Conservation (phyloP, 345 rosid genomes). For the Geranium rotundifolium region DNA sequence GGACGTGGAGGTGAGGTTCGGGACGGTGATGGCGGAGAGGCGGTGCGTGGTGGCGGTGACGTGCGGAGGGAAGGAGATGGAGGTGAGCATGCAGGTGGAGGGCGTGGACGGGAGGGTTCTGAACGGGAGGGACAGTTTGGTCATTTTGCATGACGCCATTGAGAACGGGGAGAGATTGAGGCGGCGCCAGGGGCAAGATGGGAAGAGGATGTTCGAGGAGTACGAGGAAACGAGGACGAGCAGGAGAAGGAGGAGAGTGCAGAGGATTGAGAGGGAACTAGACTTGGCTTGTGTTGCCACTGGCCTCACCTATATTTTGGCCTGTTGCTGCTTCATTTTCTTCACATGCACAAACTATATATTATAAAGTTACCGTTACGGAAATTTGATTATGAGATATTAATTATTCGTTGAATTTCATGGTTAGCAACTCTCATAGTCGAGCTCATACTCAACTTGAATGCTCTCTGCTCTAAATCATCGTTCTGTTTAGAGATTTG, state of each 20-base stretch:
- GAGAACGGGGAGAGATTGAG: slow-evolving; percentile 30
- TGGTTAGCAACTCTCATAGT: no score
- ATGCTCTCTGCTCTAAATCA: no score
- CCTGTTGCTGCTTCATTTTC: no score
- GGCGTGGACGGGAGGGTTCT: slow-evolving; percentile 45
- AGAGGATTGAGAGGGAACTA: slow-evolving; percentile 23
- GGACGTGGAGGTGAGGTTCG: slow-evolving; percentile 39
- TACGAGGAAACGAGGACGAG: slow-evolving; percentile 32
- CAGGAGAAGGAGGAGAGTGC: slow-evolving; percentile 22
- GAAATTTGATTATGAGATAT: no score
- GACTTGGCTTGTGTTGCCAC: slow-evolving; percentile 24
- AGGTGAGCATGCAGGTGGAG: slow-evolving; percentile 65
- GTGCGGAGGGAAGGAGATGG: slow-evolving; percentile 35
- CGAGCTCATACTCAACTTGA: no score
- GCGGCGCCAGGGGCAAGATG: slow-evolving; percentile 14
- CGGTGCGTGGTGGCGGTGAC: slow-evolving; percentile 26
- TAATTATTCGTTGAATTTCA: no score
- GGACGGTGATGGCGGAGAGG: slow-evolving; percentile 16
- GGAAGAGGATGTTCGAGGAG: slow-evolving; percentile 27
- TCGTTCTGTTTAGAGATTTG: no score
- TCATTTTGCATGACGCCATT: slow-evolving; percentile 35
- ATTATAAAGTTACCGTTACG: no score
- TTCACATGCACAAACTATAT: no score
- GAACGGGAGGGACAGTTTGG: slow-evolving; percentile 64
- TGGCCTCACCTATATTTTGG: no score